Evolutionary conservation across 371 early-diverging fungal genomes (phyloP), one percentile per base, ranked within the genome.

Genomic region (Mucor circinelloides): DNA sequence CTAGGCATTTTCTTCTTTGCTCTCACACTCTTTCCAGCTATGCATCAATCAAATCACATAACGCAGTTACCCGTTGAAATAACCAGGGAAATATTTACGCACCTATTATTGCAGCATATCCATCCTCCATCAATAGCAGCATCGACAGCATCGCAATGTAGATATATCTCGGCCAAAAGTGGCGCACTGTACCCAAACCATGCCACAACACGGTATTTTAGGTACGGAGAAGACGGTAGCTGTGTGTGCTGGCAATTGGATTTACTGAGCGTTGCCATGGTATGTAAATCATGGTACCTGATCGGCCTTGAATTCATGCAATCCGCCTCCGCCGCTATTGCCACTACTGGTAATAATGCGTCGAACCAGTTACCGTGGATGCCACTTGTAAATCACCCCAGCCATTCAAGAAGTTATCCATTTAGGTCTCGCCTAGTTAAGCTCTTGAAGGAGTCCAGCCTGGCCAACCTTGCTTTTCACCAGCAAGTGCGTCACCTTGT

Each of bases 221-320:
- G 44, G 44, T 44, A 44, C 19, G 44, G 44, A 3, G 44, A 58
- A 27, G 32, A 58, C 13, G 21, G 9, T 46, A 23, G n/a, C 30
- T 71, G 71, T 31, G 19, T 52, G 5, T 71, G 71, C 9, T 71
- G 71, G 71, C 62, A 63, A 46, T 25, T 71, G 13, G 63, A 75
- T 58, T 23, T 72, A 28, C 36, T 75, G 19, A 64, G 64, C 34
- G 68, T 65, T 9, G 58, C 72, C 10, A 63, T 68, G 58, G 72
- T 75, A 27, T 75, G 69, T 25, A 46, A 38, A 46, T 66, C 64
- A 17, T 75, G 75, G 75, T 69, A 72, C 32, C n/a, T 44, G 12
- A 72, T 68, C n/a, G 48, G 48, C 6, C 25, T 60, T 2, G 54
- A 58, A 40, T 21, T 60, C 6, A 38, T 72, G 19, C 42, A 62